A percentile compares a stretch with the other conserved stretches of the same genome.
These are phyloP conservation scores for Cucurbita argyrosperma DNA, from an alignment of 306 rosid genomes.

Conservation along the genomic window DNA sequence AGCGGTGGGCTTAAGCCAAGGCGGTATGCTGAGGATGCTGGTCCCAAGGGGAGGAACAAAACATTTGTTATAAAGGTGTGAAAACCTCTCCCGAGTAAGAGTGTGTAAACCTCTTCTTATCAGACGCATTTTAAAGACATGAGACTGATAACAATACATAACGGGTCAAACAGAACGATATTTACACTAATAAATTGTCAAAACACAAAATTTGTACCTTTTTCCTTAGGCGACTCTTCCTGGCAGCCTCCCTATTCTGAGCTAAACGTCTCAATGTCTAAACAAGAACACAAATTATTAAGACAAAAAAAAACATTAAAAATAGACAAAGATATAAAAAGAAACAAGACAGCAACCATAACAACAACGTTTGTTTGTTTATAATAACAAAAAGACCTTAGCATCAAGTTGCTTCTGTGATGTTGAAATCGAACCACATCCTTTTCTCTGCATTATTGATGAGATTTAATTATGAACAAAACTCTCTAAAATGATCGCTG, in stretches of 20 bases:
- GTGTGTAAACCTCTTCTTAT: too few relatives aligned
- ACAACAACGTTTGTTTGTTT: background rate
- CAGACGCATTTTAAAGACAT: too few relatives aligned
- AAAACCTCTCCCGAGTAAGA: too few relatives aligned
- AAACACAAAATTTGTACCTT: constrained; percentile 29
- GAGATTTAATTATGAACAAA: background rate
- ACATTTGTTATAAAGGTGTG: too few relatives aligned
- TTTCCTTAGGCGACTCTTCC: constrained; percentile 87
- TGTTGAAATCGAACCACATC: constrained; percentile 66
- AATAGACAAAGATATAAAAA: background rate
- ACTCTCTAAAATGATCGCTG: background rate
- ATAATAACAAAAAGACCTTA: constrained; percentile 37
- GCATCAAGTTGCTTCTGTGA: constrained; percentile 76
- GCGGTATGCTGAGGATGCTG: too few relatives aligned
- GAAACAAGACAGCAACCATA: background rate
- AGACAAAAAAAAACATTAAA: background rate
- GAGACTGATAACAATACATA: too few relatives aligned
- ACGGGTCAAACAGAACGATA: too few relatives aligned
- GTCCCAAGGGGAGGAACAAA: too few relatives aligned
- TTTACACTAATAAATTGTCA: too few relatives aligned
- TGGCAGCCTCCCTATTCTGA: constrained; percentile 95
- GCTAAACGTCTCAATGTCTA: constrained; percentile 93
- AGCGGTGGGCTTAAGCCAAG: too few relatives aligned
- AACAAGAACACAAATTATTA: background rate
- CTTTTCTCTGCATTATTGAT: constrained; percentile 57